Conservation (phyloP, 2,329 filamentous ascomycete genomes). For the Exophiala sp. region DNA sequence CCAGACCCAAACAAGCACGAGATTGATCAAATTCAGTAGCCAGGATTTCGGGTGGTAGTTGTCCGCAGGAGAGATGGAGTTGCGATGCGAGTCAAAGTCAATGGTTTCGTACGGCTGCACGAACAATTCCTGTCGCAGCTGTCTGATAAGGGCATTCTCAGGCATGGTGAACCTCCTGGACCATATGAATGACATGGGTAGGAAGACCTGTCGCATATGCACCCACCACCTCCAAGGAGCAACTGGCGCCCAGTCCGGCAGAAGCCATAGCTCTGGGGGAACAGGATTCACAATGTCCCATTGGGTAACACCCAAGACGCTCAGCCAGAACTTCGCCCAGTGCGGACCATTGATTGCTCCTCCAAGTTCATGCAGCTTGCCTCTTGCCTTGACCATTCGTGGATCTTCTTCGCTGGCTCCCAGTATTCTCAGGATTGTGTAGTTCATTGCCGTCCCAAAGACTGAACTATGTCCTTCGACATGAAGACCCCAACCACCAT, state of each 20-base stretch:
- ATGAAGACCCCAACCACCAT: constrained; percentile 96
- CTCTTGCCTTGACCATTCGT: constrained; percentile 77
- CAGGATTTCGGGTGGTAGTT: constrained; percentile 92
- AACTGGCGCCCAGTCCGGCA: constrained; percentile 85
- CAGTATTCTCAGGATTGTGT: constrained; percentile 70
- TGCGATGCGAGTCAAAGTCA: constrained; percentile 69
- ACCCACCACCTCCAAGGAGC: constrained; percentile 97
- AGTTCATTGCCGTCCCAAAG: constrained; percentile 86
- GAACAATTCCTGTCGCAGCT: constrained; percentile 75
- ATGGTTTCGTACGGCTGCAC: constrained; percentile 71
- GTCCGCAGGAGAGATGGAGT: constrained; percentile 70
- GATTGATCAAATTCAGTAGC: constrained; percentile 73
- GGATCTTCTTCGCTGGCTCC: constrained; percentile 79
- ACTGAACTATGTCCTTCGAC: constrained; percentile 90
- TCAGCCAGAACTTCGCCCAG: constrained; percentile 97
- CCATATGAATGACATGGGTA: constrained; percentile 86
- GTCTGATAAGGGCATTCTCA: constrained; percentile 64
- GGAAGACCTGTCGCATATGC: constrained; percentile 93
- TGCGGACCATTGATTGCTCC: constrained; percentile 80
- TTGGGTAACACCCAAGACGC: constrained; percentile 69
- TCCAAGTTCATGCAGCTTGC: constrained; percentile 74
- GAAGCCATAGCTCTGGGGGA: constrained; percentile 85
- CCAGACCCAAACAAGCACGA: constrained; percentile 72
- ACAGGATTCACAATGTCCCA: constrained; percentile 96
- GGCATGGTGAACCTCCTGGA: constrained; percentile 75